phyloP scores from a whole-genome alignment of 768 basidiomycete genomes.

The Hydnomerulius pinastri region DNA sequence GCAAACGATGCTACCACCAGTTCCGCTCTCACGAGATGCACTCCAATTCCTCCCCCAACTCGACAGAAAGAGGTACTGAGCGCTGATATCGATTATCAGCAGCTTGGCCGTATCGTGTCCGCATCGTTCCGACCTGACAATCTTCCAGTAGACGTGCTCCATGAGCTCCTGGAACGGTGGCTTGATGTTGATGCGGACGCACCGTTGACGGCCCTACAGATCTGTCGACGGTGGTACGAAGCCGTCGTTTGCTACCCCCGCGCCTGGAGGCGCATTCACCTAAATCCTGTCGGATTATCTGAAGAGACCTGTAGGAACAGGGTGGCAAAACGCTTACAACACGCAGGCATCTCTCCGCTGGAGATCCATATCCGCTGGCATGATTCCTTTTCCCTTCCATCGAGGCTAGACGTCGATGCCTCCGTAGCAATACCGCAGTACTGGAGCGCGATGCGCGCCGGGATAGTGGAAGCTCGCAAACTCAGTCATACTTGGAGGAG shows the following conservation, averaged over 20 bases:
- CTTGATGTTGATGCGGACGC: background rate
- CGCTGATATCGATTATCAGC: background rate
- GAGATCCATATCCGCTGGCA: background rate
- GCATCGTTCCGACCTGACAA: background rate
- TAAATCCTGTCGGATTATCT: background rate
- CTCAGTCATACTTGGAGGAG: background rate
- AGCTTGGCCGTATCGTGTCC: background rate
- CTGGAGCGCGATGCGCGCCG: background rate
- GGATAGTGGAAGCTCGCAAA: background rate
- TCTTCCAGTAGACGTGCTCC: background rate
- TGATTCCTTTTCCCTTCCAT: background rate
- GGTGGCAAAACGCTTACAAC: background rate
- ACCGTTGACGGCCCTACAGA: background rate
- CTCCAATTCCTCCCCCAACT: too few species aligned
- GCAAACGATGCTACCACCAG: too few species aligned
- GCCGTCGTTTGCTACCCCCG: background rate
- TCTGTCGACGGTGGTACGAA: background rate
- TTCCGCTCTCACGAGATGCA: too few species aligned
- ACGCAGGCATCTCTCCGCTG: background rate
- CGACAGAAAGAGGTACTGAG: background rate
- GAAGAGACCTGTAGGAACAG: background rate
- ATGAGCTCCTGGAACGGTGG: conserved; percentile 1
- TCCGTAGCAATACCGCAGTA: background rate
- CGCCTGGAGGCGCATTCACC: background rate
- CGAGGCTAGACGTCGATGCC: too few species aligned